Conservation (phyloP, 768 basidiomycete genomes). For the Kwoniella sp. region DNA sequence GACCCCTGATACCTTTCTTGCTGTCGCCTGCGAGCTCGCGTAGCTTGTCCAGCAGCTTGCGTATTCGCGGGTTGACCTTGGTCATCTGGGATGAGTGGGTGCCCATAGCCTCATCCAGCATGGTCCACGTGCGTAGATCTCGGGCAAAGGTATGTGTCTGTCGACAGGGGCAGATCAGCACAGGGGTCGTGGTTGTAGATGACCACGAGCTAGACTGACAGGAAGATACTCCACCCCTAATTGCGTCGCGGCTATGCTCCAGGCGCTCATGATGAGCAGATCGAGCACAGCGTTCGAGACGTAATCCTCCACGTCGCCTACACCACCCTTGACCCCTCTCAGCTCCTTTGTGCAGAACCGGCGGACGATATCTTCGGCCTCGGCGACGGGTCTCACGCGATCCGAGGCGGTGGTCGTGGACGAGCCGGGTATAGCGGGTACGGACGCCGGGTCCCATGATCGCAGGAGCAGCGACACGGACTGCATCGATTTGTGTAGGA, state of each 20-base stretch:
- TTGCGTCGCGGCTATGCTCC: conserved; percentile 62
- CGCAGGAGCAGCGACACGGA: conserved; percentile 65
- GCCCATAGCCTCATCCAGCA: conserved; percentile 53
- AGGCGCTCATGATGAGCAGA: conserved; percentile 73
- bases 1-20: conserved; percentile 31
- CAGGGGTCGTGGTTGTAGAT: not conserved
- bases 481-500: conserved; percentile 69
- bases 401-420: not conserved
- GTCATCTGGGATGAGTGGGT: conserved; percentile 36
- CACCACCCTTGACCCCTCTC: conserved; percentile 59
- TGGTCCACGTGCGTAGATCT: conserved; percentile 64
- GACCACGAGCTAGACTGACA: conserved; percentile 53
- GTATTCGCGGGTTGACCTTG: conserved; percentile 19
- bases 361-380: conserved; percentile 70
- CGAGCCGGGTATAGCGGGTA: not conserved
- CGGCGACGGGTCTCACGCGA: conserved; percentile 64
- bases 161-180: not conserved
- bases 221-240: conserved; percentile 64
- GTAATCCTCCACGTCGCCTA: conserved; percentile 83
- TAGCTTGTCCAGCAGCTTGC: conserved; percentile 19
- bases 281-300: conserved; percentile 87
- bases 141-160: conserved; percentile 90
- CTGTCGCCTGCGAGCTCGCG: conserved; percentile 32
- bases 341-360: conserved; percentile 84
- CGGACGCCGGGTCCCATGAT: conserved; percentile 32